phyloP scores from a whole-genome alignment of 345 rosid species.

The Rhodamnia rubescens region DNA sequence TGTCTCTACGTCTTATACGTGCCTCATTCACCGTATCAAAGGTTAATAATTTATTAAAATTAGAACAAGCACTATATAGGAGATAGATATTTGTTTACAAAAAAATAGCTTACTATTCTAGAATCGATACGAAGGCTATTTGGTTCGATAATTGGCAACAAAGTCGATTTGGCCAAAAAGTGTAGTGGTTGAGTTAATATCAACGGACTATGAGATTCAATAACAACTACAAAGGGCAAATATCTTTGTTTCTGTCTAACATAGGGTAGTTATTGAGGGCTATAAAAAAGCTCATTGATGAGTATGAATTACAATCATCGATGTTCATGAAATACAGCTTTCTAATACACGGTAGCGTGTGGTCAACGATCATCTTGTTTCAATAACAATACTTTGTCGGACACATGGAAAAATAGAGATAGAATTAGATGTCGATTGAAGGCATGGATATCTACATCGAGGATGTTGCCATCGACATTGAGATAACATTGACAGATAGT shows the following conservation, averaged over 20 bases:
- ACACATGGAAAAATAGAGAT: not conserved
- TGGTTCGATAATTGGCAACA: not conserved
- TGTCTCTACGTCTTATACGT: fast-evolving
- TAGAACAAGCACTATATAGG: fast-evolving
- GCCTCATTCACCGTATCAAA: not conserved
- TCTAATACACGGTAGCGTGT: not conserved
- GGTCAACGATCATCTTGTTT: not conserved
- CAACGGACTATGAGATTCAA: not conserved
- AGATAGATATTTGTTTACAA: not conserved
- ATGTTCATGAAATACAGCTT: not conserved
- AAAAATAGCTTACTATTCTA: not conserved
- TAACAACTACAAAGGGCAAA: not conserved
- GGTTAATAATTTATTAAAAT: not conserved
- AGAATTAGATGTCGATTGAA: not conserved
- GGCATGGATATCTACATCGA: not conserved
- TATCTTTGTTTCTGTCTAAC: too few species aligned
- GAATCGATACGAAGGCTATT: not conserved
- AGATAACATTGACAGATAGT: not conserved
- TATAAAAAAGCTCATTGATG: not conserved
- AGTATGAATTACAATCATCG: not conserved
- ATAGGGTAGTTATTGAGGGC: not conserved
- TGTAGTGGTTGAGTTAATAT: not conserved
- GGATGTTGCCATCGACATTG: not conserved
- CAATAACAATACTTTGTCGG: not conserved
- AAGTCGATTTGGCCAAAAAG: not conserved